Conservation (phyloP, 371 early-diverging fungal genomes). For the Funneliformis caledonium region DNA sequence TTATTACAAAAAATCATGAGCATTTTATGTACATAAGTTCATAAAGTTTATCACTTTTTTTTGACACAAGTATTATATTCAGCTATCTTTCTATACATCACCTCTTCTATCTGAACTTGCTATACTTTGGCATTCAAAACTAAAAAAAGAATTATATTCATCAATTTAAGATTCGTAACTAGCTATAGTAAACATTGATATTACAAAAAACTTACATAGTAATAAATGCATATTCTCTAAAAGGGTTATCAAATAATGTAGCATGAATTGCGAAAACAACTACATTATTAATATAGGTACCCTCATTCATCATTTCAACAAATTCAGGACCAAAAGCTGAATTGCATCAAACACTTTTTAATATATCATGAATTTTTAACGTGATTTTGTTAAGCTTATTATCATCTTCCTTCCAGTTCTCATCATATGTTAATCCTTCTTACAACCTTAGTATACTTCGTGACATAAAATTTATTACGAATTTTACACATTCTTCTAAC, state of each 20-base stretch:
- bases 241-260: conserved; percentile 30
- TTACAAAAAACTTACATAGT: conserved; percentile 14
- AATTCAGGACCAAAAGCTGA: too few relatives aligned
- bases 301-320: too few relatives aligned
- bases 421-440: background rate
- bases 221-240: conserved; percentile 11
- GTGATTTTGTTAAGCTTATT: conserved; percentile 1
- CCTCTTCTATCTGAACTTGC: conserved; percentile 25
- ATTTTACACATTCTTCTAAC: conserved; percentile 9
- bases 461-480: conserved; percentile 12
- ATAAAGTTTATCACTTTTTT: background rate
- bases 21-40: too few relatives aligned
- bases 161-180: background rate
- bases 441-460: background rate
- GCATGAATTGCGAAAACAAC: background rate
- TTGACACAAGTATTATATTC: too few relatives aligned
- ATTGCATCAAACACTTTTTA: conserved; percentile 9
- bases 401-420: too few relatives aligned
- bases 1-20: too few relatives aligned
- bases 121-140: conserved; percentile 19
- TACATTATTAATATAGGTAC: conserved; percentile 23
- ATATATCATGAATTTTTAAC: conserved; percentile 4
- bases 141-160: conserved; percentile 25
- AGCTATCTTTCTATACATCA: too few relatives aligned
- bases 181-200: background rate